These are phyloP conservation scores for Takakia lepidozioides DNA, from an alignment of 225 moss, liverwort and hornwort species.

Conservation along the genomic window DNA sequence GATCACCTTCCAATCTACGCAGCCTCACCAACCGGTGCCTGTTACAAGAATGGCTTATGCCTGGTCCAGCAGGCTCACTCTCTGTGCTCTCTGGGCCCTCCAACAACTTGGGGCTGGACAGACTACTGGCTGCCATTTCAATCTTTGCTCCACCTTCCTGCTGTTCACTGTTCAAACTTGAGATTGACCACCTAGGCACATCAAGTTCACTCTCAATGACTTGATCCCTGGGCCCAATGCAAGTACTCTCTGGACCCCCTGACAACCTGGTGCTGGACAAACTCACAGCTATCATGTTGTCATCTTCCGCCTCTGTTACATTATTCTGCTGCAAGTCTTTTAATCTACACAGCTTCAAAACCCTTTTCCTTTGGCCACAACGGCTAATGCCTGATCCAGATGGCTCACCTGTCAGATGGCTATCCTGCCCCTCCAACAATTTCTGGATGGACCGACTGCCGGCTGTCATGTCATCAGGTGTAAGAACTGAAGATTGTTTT, in stretches of 20 bases:
- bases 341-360: too few species aligned
- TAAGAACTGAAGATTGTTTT: background rate
- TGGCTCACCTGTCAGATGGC: too few species aligned
- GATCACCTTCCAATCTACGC: background rate
- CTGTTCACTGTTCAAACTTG: background rate
- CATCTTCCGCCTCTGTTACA: slow-evolving; percentile 5
- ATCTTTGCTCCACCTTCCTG: too few species aligned
- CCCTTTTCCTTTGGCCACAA: too few species aligned
- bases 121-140: background rate
- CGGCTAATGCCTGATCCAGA: too few species aligned
- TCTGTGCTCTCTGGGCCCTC: background rate
- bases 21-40: too few species aligned
- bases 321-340: slow-evolving; percentile 3
- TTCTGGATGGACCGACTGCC: background rate
- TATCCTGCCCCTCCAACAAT: too few species aligned
- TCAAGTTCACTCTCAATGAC: too few species aligned
- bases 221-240: too few species aligned
- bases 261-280: slow-evolving; percentile 5
- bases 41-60: background rate
- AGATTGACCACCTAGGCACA: background rate
- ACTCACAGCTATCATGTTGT: slow-evolving; percentile 10
- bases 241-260: slow-evolving; percentile 8
- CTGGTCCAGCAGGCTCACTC: background rate
- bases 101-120: background rate
- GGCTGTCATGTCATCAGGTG: background rate